Evolutionary conservation across 2,329 filamentous ascomycete species (phyloP).

Genomic region (Colletotrichum abscissum): DNA sequence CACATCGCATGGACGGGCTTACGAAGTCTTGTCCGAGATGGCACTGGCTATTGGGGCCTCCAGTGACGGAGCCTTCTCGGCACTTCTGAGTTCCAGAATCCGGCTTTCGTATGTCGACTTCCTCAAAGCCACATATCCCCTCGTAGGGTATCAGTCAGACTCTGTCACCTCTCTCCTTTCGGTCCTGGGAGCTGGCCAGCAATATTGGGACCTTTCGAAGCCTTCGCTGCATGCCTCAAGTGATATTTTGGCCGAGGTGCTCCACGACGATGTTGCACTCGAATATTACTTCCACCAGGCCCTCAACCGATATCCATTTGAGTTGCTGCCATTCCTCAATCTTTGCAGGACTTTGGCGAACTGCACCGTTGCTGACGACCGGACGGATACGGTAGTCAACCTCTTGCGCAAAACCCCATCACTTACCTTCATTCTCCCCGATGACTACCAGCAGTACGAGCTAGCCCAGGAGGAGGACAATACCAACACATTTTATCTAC

Average conservation of each 20-base stretch:
- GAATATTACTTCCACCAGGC: conserved; percentile 74
- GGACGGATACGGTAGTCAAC: conserved; percentile 66
- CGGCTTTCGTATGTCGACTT: conserved; percentile 76
- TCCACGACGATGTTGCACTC: conserved; percentile 55
- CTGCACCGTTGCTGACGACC: conserved; percentile 46
- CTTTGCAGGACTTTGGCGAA: conserved; percentile 73
- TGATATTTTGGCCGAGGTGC: conserved; percentile 25
- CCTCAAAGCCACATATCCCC: conserved; percentile 72
- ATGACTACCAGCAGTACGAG: conserved; percentile 78
- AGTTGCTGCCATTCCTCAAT: conserved; percentile 81
- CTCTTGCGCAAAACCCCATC: conserved; percentile 76
- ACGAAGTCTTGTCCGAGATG: conserved; percentile 65
- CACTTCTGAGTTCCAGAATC: conserved; percentile 70
- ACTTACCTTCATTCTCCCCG: conserved; percentile 82
- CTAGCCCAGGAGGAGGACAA: conserved; percentile 89
- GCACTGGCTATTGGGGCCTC: conserved; percentile 58
- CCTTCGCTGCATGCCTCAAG: conserved; percentile 16
- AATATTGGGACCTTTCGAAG: conserved; percentile 65
- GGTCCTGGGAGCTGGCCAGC: conserved; percentile 67
- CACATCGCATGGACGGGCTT: conserved; percentile 63
- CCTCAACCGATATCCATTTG: conserved; percentile 84
- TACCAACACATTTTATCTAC: conserved; percentile 79
- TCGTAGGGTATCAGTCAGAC: conserved; percentile 79
- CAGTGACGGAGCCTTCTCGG: conserved; percentile 59
- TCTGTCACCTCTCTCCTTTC: conserved; percentile 74